Percentiles rank a stretch among this genome's conserved stretches.
These are phyloP conservation scores for Rubroboletus pulcherrimus DNA, from an alignment of 768 basidiomycete genomes.

Conservation along the genomic window DNA sequence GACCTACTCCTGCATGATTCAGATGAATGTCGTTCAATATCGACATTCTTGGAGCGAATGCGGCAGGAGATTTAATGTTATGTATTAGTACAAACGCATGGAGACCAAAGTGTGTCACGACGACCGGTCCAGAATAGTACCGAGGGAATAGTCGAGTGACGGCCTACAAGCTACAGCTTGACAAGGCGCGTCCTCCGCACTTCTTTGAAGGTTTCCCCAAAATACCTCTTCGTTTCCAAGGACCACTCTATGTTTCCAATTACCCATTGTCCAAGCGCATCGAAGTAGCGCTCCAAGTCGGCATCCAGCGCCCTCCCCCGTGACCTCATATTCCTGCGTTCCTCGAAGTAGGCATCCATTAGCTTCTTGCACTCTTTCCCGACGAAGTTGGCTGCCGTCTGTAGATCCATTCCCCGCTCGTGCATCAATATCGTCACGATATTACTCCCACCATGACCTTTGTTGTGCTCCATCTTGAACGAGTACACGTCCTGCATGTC, in stretches of 20 bases:
- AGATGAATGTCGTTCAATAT: conserved; percentile 5
- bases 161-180: conserved; percentile 1
- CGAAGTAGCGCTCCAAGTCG: conserved; percentile 50
- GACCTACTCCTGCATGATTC: conserved; percentile 6
- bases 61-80: conserved; percentile 2
- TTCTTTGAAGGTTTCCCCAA: conserved; percentile 51
- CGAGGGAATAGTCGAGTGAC: background rate
- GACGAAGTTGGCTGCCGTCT: conserved; percentile 56
- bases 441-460: conserved; percentile 63
- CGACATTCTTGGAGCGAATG: conserved; percentile 4
- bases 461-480: conserved; percentile 69
- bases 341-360: conserved; percentile 46
- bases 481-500: conserved; percentile 59
- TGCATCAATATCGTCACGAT: conserved; percentile 67
- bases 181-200: conserved; percentile 46
- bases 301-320: conserved; percentile 47
- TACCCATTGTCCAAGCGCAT: conserved; percentile 57
- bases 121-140: background rate
- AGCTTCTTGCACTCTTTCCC: conserved; percentile 48
- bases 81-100: conserved; percentile 14
- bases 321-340: conserved; percentile 45
- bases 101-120: background rate
- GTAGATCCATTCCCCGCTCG: conserved; percentile 48
- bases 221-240: conserved; percentile 67
- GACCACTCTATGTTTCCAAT: conserved; percentile 67